Base-by-base conservation (phyloP, 2,329 filamentous ascomycete species). In the Aspergillus pseudoterreus region DNA sequence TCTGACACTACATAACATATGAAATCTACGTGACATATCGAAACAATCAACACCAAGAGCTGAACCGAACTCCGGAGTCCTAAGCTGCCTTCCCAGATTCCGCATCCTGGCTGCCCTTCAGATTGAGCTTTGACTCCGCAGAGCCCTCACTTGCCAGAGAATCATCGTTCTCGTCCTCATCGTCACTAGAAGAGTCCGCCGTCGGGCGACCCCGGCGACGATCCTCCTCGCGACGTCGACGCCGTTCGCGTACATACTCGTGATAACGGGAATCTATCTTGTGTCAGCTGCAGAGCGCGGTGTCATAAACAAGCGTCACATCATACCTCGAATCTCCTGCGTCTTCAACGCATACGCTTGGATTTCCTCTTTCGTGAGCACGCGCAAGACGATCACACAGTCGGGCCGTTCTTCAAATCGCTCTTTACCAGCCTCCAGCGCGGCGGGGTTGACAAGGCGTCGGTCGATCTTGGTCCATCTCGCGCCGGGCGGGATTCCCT, bases 381-480 rank as follows among this genome's bases (percentile, higher is more conserved):
- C 92, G 50, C 92, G 81, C 50, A 97, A 78, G 2, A 96, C 91
- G 68, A 96, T 96, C 53, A 97, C 91, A 69, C 91, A 95, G 64
- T 96, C 91, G 53, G 91, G 83, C n/a, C 91, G 83, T 62, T 95
- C 88, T 71, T 97, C 92, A 60, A 88, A 97, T 27, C 92, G 81
- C 74, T 96, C 92, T 62, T 94, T 88, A n/a, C 88, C 88, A 55
- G 88, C 81, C 52, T 89, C 87, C 43, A 97, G 75, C 0, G 92
- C 91, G 60, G 92, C 88, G 0, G 92, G 91, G 61, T 95, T 96
- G 62, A 97, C 92, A 50, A 95, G 81, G 59, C 87, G 85, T 51
- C 92, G 84, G 66, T 87, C 89, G 65, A 97, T 92, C 75, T 94
- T 95, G 43, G 92, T 96, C 92, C 92, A 96, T 49, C 90, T 83